phyloP scores from a whole-genome alignment of 2,329 filamentous ascomycete genomes.

The Chrysoporthe austroafricana region DNA sequence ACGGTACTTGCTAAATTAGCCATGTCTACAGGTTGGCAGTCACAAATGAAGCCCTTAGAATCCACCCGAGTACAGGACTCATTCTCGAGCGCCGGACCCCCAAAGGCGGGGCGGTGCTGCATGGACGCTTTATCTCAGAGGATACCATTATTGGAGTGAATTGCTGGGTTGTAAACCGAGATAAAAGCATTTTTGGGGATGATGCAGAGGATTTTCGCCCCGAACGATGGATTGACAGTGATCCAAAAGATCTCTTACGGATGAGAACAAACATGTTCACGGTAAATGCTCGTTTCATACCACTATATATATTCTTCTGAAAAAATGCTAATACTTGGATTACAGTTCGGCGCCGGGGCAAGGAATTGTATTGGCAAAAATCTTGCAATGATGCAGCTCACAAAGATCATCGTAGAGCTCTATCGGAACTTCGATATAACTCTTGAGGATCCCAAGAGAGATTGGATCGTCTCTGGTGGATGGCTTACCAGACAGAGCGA shows the following conservation, averaged over 20 bases:
- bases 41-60: conserved; percentile 64
- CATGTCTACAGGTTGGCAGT: conserved; percentile 43
- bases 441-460: no score
- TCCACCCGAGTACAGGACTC: conserved; percentile 63
- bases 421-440: conserved; percentile 4
- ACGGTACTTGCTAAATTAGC: not conserved
- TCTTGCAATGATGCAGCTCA: conserved; percentile 16
- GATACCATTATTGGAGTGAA: conserved; percentile 59
- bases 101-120: conserved; percentile 52
- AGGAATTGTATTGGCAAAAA: conserved; percentile 49
- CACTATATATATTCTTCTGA: no score
- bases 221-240: conserved; percentile 51
- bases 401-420: conserved; percentile 7
- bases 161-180: conserved; percentile 62
- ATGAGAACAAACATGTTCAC: conserved; percentile 22
- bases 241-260: conserved; percentile 3
- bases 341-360: conserved; percentile 53
- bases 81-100: conserved; percentile 64
- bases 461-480: no score
- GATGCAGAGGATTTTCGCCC: conserved; percentile 60
- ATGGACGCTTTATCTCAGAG: conserved; percentile 32
- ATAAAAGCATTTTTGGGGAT: conserved; percentile 58
- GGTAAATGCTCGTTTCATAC: not conserved
- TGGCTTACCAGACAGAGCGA: no score
- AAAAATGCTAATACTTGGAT: not conserved